Evolutionary conservation across 352 stramenopile genomes (phyloP).

Genomic region (Phytophthora capsici): DNA sequence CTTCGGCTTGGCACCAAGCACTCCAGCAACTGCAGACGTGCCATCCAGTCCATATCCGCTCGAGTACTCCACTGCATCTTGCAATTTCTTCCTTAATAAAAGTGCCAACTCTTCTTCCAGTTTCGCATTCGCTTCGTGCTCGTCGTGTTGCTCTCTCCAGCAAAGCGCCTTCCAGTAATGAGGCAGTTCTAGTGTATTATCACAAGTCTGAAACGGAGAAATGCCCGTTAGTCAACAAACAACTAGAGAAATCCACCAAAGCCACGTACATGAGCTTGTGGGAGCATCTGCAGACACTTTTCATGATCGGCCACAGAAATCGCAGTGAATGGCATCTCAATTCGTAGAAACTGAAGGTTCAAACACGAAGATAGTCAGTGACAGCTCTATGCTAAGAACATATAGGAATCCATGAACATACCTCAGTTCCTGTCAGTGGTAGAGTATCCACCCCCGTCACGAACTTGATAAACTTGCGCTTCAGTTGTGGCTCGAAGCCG

Average conservation of each 20-base stretch:
- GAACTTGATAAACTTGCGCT: slow-evolving; percentile 79
- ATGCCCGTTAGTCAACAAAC: not conserved
- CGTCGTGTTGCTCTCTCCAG: slow-evolving; percentile 50
- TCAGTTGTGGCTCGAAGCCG: slow-evolving; percentile 51
- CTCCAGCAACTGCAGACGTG: slow-evolving; percentile 34
- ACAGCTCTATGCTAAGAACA: not conserved
- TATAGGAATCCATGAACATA: slow-evolving; percentile 23
- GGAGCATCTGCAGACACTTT: slow-evolving; percentile 68
- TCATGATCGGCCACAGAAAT: slow-evolving; percentile 46
- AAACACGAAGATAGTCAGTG: not conserved
- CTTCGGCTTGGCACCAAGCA: slow-evolving; percentile 11
- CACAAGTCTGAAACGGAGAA: slow-evolving; percentile 55
- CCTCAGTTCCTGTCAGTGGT: slow-evolving; percentile 67
- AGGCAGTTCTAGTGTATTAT: slow-evolving; percentile 77
- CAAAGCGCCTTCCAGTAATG: slow-evolving; percentile 80
- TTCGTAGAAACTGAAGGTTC: slow-evolving; percentile 65
- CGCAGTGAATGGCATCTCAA: slow-evolving; percentile 75
- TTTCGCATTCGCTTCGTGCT: slow-evolving; percentile 22
- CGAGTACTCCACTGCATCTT: slow-evolving; percentile 63
- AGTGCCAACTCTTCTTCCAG: slow-evolving; percentile 51
- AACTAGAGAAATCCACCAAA: not conserved
- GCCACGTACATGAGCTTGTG: slow-evolving; percentile 69
- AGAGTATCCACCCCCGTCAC: slow-evolving; percentile 75
- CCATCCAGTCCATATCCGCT: slow-evolving; percentile 71
- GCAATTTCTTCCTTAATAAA: slow-evolving; percentile 64